A percentile compares a stretch with the other conserved stretches of the same genome.
These are phyloP conservation scores for Vigna radiata DNA, from an alignment of 306 rosid genomes.

Conservation along the genomic window DNA sequence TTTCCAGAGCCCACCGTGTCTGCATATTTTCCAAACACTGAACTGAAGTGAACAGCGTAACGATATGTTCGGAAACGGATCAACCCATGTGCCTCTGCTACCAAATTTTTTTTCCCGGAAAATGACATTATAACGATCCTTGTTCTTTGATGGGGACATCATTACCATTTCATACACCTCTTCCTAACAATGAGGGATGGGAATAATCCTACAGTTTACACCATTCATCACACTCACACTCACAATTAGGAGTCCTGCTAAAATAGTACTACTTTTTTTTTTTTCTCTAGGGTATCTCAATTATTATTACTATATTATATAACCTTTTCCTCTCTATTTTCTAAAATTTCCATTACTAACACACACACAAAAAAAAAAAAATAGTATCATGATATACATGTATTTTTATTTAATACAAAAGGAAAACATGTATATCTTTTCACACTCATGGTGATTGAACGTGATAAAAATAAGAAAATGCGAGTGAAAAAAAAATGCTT, in stretches of 20 bases:
- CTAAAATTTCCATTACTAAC: too few species aligned
- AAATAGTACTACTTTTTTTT: too few species aligned
- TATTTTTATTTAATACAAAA: neutral
- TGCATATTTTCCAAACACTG: constrained; percentile 1
- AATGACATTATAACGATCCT: constrained; percentile 38
- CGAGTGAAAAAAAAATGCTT: neutral
- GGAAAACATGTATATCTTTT: neutral
- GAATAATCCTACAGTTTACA: constrained; percentile 1
- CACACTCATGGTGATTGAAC: neutral
- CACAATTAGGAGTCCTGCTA: neutral
- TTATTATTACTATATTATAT: too few species aligned
- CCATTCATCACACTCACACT: neutral
- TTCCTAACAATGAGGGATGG: constrained; percentile 16
- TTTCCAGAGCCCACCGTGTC: constrained; percentile 42
- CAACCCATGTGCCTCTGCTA: constrained; percentile 12
- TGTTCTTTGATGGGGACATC: constrained; percentile 31
- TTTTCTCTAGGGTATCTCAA: too few species aligned
- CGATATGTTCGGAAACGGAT: constrained; percentile 22
- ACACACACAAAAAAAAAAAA: too few species aligned
- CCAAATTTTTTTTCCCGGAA: neutral
- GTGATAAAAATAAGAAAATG: neutral
- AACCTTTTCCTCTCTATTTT: too few species aligned
- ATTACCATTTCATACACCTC: constrained; percentile 17
- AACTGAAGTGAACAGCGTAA: constrained; percentile 40
- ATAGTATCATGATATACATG: too few species aligned